Evolutionary conservation across 2,329 filamentous ascomycete genomes (phyloP).

Genomic region (Endoconidiophora polonica): DNA sequence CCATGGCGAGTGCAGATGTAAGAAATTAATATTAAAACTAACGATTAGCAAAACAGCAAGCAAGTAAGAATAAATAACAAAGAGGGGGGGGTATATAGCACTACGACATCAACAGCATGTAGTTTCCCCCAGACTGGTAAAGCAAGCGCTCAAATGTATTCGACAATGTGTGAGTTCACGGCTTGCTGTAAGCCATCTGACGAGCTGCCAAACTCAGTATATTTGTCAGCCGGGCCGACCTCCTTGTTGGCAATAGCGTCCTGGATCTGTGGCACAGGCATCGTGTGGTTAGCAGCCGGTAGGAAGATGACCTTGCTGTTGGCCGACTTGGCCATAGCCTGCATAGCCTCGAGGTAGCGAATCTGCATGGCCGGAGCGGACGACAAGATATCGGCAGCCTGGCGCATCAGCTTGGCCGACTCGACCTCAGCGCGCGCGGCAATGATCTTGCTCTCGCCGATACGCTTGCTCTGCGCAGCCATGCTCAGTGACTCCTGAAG

Average conservation of each 20-base stretch:
- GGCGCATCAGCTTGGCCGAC: conserved; percentile 79
- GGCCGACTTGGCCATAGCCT: conserved; percentile 89
- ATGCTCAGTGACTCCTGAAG: conserved; percentile 93
- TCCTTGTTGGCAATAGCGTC: conserved; percentile 25
- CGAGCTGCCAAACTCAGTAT: conserved; percentile 35
- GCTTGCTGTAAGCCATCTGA: conserved; percentile 57
- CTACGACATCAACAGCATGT: too few species aligned
- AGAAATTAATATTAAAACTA: not conserved
- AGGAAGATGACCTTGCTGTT: conserved; percentile 82
- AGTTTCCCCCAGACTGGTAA: too few species aligned
- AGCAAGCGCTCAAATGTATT: conserved; percentile 51
- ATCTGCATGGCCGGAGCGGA: conserved; percentile 96
- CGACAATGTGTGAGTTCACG: conserved; percentile 64
- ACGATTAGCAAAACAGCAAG: not conserved
- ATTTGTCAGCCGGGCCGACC: conserved; percentile 19
- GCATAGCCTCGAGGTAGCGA: conserved; percentile 95
- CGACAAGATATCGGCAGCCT: conserved; percentile 84
- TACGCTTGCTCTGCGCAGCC: conserved; percentile 96
- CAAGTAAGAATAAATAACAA: not conserved
- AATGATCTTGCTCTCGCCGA: conserved; percentile 97
- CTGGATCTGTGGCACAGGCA: conserved; percentile 29
- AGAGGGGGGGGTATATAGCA: too few species aligned
- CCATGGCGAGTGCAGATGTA: not conserved
- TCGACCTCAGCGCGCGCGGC: conserved; percentile 95
- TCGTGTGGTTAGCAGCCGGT: conserved; percentile 40